Evolutionary conservation across 352 stramenopile genomes (phyloP).

Genomic region (Globisporangium nodosum): DNA sequence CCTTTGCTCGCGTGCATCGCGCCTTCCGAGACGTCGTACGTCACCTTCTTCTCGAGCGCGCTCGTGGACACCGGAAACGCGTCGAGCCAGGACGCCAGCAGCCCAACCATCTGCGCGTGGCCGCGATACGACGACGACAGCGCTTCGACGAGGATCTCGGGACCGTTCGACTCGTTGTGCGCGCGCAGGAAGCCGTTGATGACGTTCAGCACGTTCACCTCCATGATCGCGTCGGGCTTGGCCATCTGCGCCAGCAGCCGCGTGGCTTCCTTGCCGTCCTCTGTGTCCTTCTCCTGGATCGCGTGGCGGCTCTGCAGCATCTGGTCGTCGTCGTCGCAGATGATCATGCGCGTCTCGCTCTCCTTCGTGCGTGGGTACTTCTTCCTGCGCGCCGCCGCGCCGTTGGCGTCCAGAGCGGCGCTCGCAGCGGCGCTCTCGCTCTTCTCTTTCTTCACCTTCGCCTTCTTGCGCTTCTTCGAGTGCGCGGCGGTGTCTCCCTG

Average conservation of each 20-base stretch:
- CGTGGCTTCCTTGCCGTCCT: slow-evolving; percentile 71
- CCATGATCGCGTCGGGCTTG: slow-evolving; percentile 79
- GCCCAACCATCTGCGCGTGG: slow-evolving; percentile 82
- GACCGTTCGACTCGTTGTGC: slow-evolving; percentile 73
- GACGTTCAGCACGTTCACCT: slow-evolving; percentile 63
- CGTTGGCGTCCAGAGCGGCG: not conserved
- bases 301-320: slow-evolving; percentile 14
- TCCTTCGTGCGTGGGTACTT: slow-evolving; percentile 25
- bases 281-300: slow-evolving; percentile 60
- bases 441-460: slow-evolving; percentile 10
- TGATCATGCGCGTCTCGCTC: slow-evolving; percentile 72
- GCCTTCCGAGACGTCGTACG: slow-evolving; percentile 65
- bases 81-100: slow-evolving; percentile 82
- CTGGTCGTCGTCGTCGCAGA: slow-evolving; percentile 69
- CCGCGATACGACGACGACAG: slow-evolving; percentile 83
- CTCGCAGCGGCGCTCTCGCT: slow-evolving; percentile 3
- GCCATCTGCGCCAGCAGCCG: slow-evolving; percentile 61
- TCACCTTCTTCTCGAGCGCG: slow-evolving; percentile 66
- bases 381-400: slow-evolving; percentile 9
- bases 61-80: slow-evolving; percentile 50
- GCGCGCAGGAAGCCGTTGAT: slow-evolving; percentile 84
- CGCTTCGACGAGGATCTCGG: slow-evolving; percentile 82
- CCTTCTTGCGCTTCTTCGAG: slow-evolving; percentile 16
- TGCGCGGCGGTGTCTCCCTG: slow-evolving; percentile 6
- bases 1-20: slow-evolving; percentile 56